These are phyloP conservation scores for Aechmea fasciata DNA, from an alignment of 176 grass and related monocot genomes.

Conservation along the genomic window DNA sequence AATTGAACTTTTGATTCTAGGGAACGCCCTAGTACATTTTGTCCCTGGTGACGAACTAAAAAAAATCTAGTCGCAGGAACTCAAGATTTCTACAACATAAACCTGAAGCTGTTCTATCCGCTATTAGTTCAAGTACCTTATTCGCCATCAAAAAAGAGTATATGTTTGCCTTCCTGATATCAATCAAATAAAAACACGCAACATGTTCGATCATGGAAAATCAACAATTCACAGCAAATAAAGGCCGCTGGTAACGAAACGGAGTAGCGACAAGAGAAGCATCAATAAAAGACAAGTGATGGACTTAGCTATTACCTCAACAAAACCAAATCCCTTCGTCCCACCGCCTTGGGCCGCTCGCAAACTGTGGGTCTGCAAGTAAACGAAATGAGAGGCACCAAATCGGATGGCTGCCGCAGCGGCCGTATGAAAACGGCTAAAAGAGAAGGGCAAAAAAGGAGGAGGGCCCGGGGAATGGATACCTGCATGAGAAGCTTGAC, in stretches of 20 bases:
- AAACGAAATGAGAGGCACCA: neutral
- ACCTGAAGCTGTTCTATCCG: neutral
- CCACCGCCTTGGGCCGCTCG: conserved; percentile 36
- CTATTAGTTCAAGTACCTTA: no score
- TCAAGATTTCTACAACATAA: neutral
- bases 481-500: conserved; percentile 98
- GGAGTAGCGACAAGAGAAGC: no score
- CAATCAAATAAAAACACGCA: no score
- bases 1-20: no score
- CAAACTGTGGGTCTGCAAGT: conserved; percentile 60
- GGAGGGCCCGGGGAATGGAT: neutral
- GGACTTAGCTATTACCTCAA: conserved; percentile 34
- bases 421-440: neutral
- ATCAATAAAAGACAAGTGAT: neutral
- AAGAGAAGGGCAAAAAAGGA: neutral
- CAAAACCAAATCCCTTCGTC: conserved; percentile 55
- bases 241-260: no score
- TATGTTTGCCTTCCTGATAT: neutral
- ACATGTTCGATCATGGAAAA: no score
- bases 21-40: no score
- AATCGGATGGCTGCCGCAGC: neutral
- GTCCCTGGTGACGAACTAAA: no score
- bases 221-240: no score
- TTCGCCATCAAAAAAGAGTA: neutral
- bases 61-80: neutral